Evolutionary conservation across 1,139 yeast genomes (phyloP), one percentile per base, ranked within the genome.

Genomic region (Zygosaccharomyces sapae): DNA sequence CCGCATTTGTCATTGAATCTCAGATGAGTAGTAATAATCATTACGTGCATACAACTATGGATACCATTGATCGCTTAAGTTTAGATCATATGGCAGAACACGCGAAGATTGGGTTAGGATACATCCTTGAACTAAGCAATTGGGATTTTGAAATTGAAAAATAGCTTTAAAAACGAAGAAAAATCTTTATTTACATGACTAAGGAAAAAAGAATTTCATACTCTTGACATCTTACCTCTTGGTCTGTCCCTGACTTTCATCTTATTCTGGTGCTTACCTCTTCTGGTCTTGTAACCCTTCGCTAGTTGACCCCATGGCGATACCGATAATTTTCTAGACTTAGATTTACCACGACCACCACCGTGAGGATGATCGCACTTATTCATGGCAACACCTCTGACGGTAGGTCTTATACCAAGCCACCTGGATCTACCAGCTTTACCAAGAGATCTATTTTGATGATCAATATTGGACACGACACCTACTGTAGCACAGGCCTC

Each of bases 341-440:
- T 92, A 50, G 96, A 86, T 70, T 92, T 94, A 79, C 99, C 99
- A 78, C 98, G 85, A 73, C 99, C 99, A 84, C 99, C 99, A 77
- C 99, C 99, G 64, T 89, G 94, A 57, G 99, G 99, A 74, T 92
- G 99, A 70, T 92, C 97, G 65, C 83, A 81, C 52, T 95, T 94
- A 71, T 92, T 92, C 96, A 88, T 88, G 45, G 98, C 98, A 59
- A 89, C 88, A 79, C 99, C 99, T 76, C 99, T 86, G 34, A 89
- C 96, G 46, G 85, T 80, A 31, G 99, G 98, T 69, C 98, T 82
- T 62, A 84, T 83, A 56, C 98, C 98, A 66, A 86, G 74, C 76
- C 89, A 85, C 68, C 99, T 84, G 46, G 84, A 75, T 70, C 97
- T 81, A 61, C 99, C 99, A 12, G 99, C 99, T 70, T 94, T 92